Evolutionary conservation across 257 asterid genomes (phyloP).

Genomic region (Ocimum tenuiflorum): DNA sequence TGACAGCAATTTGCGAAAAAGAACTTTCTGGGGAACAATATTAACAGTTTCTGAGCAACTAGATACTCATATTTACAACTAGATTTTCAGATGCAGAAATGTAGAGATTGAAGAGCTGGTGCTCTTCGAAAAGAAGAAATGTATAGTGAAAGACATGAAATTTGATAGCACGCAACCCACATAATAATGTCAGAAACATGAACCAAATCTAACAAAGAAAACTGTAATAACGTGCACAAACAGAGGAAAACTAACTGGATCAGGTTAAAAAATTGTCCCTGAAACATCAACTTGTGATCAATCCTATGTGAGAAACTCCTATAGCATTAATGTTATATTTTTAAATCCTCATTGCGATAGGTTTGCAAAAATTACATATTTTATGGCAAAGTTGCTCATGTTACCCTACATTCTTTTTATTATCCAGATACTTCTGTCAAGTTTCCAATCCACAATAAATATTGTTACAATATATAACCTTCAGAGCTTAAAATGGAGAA

Average conservation of each 20-base stretch:
- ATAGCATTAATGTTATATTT: not conserved
- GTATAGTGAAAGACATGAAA: not conserved
- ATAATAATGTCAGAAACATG: not conserved
- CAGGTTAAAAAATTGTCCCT: not conserved
- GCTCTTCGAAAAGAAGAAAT: not conserved
- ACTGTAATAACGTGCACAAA: not conserved
- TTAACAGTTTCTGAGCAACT: not conserved
- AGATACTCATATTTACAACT: not conserved
- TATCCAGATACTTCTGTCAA: slow-evolving; percentile 11
- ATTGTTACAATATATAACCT: not conserved
- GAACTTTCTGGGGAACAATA: not conserved
- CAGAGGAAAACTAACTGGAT: not conserved
- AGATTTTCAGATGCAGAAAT: not conserved
- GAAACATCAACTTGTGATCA: not conserved
- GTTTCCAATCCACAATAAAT: not conserved
- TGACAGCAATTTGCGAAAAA: slow-evolving; percentile 9
- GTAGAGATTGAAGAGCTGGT: not conserved
- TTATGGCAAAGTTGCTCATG: not conserved
- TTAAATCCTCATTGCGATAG: not conserved
- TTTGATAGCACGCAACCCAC: not conserved
- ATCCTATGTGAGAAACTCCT: not conserved
- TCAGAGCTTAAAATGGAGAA: slow-evolving; percentile 1
- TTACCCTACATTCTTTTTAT: not conserved
- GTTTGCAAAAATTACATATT: not conserved
- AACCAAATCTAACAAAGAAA: not conserved